Conservation (phyloP, 805 yeast species). For the Zygosaccharomyces kombuchaensis region DNA sequence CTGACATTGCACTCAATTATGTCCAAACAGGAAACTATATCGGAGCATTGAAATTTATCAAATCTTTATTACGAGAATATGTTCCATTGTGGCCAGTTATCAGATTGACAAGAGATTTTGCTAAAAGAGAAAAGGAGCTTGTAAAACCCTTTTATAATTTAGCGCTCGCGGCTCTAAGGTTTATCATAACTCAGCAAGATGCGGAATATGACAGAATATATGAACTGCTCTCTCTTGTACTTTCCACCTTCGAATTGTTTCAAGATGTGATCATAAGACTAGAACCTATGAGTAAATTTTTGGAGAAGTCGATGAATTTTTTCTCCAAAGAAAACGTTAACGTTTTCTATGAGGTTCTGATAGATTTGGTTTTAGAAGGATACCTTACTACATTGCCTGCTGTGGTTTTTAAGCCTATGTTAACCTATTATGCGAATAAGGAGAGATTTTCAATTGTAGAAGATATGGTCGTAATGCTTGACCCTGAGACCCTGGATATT, state of each 20-base stretch:
- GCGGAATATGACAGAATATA: conserved; percentile 19
- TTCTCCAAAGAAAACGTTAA: conserved; percentile 23
- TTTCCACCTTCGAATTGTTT: conserved; percentile 10
- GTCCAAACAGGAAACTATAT: conserved; percentile 31
- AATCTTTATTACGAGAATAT: conserved; percentile 17
- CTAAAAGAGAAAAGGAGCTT: conserved; percentile 24
- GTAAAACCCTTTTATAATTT: conserved; percentile 30
- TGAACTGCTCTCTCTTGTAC: conserved; percentile 12
- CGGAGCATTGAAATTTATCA: conserved; percentile 26
- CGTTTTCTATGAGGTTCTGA: conserved; percentile 50
- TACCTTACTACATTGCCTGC: conserved; percentile 56
- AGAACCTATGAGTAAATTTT: conserved; percentile 5
- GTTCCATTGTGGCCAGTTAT: conserved; percentile 19
- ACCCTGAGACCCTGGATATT: conserved; percentile 65
- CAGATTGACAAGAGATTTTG: conserved; percentile 12
- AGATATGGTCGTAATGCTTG: conserved; percentile 64
- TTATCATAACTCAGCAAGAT: conserved; percentile 16
- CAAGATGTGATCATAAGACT: conserved; percentile 1
- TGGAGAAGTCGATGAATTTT: conserved; percentile 19
- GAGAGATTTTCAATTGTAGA: conserved; percentile 51
- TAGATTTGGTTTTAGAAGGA: conserved; percentile 46
- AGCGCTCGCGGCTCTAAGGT: conserved; percentile 29
- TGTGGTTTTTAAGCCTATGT: conserved; percentile 54
- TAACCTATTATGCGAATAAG: conserved; percentile 42
- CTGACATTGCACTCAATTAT: conserved; percentile 26